Base-by-base conservation (phyloP, 441 rosid genomes). In the Theobroma grandiflorum region DNA sequence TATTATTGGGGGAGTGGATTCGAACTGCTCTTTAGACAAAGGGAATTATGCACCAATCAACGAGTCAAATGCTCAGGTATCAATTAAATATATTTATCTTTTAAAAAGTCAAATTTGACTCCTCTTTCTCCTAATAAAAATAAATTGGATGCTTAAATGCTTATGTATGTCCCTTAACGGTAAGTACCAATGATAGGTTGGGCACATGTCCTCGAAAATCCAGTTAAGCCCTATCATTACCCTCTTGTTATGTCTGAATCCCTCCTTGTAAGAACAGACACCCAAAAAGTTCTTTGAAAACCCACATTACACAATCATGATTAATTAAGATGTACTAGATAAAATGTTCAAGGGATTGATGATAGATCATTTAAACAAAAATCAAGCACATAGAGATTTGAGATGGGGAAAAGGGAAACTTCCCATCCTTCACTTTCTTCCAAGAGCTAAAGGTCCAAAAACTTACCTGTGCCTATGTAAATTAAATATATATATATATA, bases 381-480 rank as follows among this genome's bases (percentile, higher is more conserved):
- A 38, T 7, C 20, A 38, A 80, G 3, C 16, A 37, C 67, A 61
- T 16, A 72, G 22, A 53, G 78, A 64, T 66, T 75, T 69, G 58
- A 58, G 64, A 69, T 53, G 69, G 40, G 74, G 37, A 63, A 80
- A 45, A 37, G 71, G 63, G 76, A 81, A 83, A 75, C 74, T 81
- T 61, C 74, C 65, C 72, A 63, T n/a, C 18, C 43, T 71, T 78
- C 83, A 45, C 85, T 77, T 86, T 82, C 82, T 59, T 62, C 67
- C 83, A 73, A 78, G 71, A 78, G 85, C 68, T 40, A 26, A 68
- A 77, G 62, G 63, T 59, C 74, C 77, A 76, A 68, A 45, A 76
- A 82, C 59, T 78, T 33, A 69, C 38, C 61, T 72, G 67, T 65
- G 33, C 37, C 52, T 43, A 49, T 52, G 61, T 35, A 50, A 26